phyloP scores from a whole-genome alignment of 2,329 filamentous ascomycete genomes.

The Fusarium pseudocircinatum region DNA sequence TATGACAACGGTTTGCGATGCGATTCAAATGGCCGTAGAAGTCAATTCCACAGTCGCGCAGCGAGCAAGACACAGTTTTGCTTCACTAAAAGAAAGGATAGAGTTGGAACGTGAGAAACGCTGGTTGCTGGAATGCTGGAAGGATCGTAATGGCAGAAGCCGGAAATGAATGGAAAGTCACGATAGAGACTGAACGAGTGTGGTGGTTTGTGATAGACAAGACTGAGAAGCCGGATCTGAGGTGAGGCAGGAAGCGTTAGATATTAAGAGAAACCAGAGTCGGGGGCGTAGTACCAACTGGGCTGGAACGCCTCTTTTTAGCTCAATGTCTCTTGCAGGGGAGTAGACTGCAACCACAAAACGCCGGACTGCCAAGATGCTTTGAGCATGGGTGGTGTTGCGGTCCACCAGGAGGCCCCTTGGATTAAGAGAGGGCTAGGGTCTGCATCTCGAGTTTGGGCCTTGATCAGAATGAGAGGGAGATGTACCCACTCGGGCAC shows the following conservation, averaged over 20 bases:
- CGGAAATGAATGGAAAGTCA: constrained; percentile 45
- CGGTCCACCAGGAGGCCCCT: constrained; percentile 40
- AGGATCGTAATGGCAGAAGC: constrained; percentile 45
- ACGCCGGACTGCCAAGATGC: constrained; percentile 42
- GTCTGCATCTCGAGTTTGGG: constrained; percentile 4
- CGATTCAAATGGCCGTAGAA: constrained; percentile 43
- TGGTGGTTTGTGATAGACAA: constrained; percentile 37
- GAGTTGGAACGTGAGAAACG: constrained; percentile 33
- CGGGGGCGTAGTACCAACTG: constrained; percentile 33
- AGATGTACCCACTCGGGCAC: constrained; percentile 14
- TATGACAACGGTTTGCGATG: constrained; percentile 34
- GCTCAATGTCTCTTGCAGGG: constrained; percentile 31
- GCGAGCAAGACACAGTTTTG: constrained; percentile 47
- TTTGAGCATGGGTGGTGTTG: constrained; percentile 27
- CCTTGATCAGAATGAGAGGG: constrained; percentile 25
- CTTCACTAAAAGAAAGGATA: constrained; percentile 43
- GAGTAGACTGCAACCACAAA: constrained; percentile 38
- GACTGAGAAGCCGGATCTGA: constrained; percentile 29
- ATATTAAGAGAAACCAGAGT: constrained; percentile 43
- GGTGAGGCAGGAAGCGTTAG: constrained; percentile 39
- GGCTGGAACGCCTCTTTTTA: constrained; percentile 40
- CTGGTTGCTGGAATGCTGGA: constrained; percentile 37
- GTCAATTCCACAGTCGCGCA: constrained; percentile 45
- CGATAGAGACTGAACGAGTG: constrained; percentile 41
- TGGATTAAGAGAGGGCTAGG: constrained; percentile 24